phyloP scores from a whole-genome alignment of 2,329 filamentous ascomycete genomes.

The Coniochaeta prunicola region DNA sequence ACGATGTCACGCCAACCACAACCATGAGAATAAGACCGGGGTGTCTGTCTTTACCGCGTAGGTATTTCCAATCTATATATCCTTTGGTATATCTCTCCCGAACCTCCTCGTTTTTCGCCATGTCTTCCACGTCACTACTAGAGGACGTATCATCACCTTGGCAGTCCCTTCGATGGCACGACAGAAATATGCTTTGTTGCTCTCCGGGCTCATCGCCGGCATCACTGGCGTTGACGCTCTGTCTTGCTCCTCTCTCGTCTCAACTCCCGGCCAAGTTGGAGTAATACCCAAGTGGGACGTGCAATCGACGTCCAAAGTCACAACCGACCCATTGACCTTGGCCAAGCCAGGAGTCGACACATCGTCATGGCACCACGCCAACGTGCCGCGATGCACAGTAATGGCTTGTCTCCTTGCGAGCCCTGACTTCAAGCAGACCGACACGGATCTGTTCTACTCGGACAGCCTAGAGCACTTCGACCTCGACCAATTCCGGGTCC shows the following conservation, averaged over 20 bases:
- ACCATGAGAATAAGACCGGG: background rate
- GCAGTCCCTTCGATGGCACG: background rate
- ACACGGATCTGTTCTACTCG: conserved; percentile 48
- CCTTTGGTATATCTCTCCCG: background rate
- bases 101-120: background rate
- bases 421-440: conserved; percentile 36
- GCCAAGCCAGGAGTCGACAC: conserved; percentile 37
- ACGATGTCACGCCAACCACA: background rate
- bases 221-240: background rate
- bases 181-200: background rate
- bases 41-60: background rate
- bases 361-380: conserved; percentile 42
- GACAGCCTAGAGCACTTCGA: conserved; percentile 35
- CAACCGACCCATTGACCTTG: conserved; percentile 26
- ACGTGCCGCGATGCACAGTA: conserved; percentile 40
- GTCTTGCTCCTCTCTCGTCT: conserved; percentile 12
- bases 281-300: conserved; percentile 40
- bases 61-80: background rate
- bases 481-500: conserved; percentile 37
- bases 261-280: conserved; percentile 17
- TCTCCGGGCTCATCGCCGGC: background rate
- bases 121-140: background rate
- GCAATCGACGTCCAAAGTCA: conserved; percentile 32
- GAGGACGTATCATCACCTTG: background rate
- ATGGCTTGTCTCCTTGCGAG: conserved; percentile 50